phyloP scores from a whole-genome alignment of 805 yeast genomes.

The Nakazawaea siamensis region DNA sequence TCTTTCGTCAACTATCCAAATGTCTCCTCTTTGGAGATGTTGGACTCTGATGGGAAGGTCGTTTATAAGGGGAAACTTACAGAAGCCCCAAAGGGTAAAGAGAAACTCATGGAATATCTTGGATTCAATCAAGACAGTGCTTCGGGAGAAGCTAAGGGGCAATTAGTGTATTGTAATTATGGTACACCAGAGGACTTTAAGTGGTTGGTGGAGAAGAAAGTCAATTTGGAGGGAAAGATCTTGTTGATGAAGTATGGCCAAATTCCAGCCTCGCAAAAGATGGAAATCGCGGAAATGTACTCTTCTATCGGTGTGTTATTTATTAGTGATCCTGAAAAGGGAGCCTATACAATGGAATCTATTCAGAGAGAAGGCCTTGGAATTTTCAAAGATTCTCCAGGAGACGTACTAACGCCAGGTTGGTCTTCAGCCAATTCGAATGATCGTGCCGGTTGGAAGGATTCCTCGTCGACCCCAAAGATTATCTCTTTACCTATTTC shows the following conservation, averaged over 20 bases:
- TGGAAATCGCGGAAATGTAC: conserved; percentile 42
- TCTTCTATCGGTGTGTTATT: conserved; percentile 66
- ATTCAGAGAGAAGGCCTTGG: conserved; percentile 54
- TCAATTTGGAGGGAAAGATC: conserved; percentile 41
- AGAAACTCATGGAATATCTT: conserved; percentile 21
- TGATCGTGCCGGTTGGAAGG: conserved; percentile 31
- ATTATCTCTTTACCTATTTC: conserved; percentile 77
- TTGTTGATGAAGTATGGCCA: conserved; percentile 54
- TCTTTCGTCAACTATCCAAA: conserved; percentile 65
- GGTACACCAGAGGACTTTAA: conserved; percentile 54
- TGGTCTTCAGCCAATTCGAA: conserved; percentile 41
- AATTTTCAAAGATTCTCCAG: conserved; percentile 52
- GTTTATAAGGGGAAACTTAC: conserved; percentile 15
- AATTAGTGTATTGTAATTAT: conserved; percentile 53
- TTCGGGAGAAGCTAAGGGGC: conserved; percentile 46
- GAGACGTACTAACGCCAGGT: conserved; percentile 78
- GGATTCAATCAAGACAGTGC: conserved; percentile 68
- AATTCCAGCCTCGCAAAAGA: conserved; percentile 41
- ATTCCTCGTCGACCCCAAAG: conserved; percentile 49
- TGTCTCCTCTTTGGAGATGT: conserved; percentile 19
- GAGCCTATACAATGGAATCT: conserved; percentile 27
- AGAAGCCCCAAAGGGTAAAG: not conserved
- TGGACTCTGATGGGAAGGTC: conserved; percentile 14
- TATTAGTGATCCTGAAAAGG: conserved; percentile 36
- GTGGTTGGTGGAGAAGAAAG: conserved; percentile 24